Conservation (phyloP, 1,284 basidiomycete genomes). For the Cutaneotrichosporon spelunceum region DNA sequence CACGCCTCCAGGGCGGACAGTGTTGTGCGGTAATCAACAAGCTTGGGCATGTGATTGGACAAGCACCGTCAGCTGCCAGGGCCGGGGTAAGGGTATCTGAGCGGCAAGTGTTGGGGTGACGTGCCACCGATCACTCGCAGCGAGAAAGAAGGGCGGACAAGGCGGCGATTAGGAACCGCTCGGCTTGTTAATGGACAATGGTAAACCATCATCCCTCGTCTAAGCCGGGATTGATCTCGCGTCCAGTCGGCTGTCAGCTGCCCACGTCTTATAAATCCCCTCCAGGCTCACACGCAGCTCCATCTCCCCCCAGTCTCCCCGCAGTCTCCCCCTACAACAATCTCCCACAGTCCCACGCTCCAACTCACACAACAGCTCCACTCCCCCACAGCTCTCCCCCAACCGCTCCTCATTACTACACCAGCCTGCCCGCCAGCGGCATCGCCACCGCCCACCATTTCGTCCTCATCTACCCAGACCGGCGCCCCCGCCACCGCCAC, state of each 20-base stretch:
- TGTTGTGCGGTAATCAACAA: not conserved
- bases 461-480: not conserved
- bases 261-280: not conserved
- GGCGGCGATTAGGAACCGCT: not conserved
- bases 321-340: no score
- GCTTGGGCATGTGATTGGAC: not conserved
- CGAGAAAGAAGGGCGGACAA: no score
- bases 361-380: not conserved
- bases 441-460: slow-evolving; percentile 3
- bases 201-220: not conserved
- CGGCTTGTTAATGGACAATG: not conserved
- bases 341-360: no score
- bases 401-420: not conserved
- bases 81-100: not conserved
- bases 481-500: slow-evolving; percentile 2
- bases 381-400: not conserved
- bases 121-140: not conserved
- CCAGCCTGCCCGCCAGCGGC: not conserved
- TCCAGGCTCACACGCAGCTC: not conserved
- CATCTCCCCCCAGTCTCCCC: not conserved
- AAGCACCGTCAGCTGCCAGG: not conserved
- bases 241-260: not conserved
- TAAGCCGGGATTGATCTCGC: not conserved
- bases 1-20: not conserved
- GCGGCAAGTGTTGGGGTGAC: not conserved